Base-by-base conservation (phyloP, 257 asterid species). In the Primulina eburnea region DNA sequence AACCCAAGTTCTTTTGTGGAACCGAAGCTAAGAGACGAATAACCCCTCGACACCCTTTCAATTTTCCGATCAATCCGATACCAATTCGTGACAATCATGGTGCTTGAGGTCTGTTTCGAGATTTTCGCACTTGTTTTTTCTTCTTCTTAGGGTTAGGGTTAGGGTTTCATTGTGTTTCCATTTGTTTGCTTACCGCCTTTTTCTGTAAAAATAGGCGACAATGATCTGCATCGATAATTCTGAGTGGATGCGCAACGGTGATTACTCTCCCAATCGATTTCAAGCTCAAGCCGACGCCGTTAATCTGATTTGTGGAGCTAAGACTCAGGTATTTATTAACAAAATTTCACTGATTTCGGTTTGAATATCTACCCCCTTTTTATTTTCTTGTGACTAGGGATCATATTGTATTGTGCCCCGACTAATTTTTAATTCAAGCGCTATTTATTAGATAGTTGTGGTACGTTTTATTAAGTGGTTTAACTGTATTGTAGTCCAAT, bases 221-320 rank as follows among this genome's bases (percentile, higher is more conserved):
- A 91, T 91, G 94, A 94, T 94, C 82, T 94, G 97, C 81, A 82
- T 94, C 81, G 99, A 94, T 82, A 85, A 94, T 75, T 94, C 99
- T 43, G 97, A 94, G 73, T 94, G 97, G 97, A 91, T 91, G 99
- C 86, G 97, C 58, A 94, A 91, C 75, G 97, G 97, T 0, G 99
- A 94, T 82, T 94, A 94, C 80, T 78, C 96, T 28, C 97, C 96
- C 40, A 88, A 71, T 75, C 84, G 97, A 14, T 86, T 86, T 78
- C 95, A 89, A 74, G 97, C 97, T 60, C 96, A 91, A 83, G 82
- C 94, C 5, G 97, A 94, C 62, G 97, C 97, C 26, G 91, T 94
- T 65, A 91, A 86, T 86, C 89, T 91, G 72, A 94, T 94, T n/a
- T 94, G 99, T 72, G 99, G 99, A 69, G 96, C 97, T 66, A 94